phyloP scores from a whole-genome alignment of 139 green algal species.

The Limnomonas spitsbergensis region DNA sequence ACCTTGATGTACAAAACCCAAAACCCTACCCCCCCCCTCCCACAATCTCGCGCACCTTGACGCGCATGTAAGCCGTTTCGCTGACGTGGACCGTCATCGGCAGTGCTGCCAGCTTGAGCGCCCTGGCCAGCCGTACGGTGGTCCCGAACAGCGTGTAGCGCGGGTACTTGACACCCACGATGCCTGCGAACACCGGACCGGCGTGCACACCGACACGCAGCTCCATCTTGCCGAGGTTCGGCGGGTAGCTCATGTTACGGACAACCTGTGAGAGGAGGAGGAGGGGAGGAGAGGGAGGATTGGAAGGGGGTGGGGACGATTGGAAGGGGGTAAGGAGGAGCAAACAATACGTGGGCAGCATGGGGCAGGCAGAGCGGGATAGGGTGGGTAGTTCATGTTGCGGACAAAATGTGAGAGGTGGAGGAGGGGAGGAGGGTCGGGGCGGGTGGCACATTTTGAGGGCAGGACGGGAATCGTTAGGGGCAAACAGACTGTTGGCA shows the following conservation, averaged over 20 bases:
- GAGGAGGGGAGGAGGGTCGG: no score
- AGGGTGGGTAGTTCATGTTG: no score
- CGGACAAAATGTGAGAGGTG: no score
- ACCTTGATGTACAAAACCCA: no score
- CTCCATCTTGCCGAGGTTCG: conserved; percentile 44
- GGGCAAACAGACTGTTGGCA: no score
- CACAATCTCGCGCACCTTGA: conserved; percentile 18
- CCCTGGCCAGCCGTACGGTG: neutral
- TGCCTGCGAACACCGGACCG: conserved; percentile 23
- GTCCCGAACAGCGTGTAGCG: conserved; percentile 40
- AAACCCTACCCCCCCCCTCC: no score
- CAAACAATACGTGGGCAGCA: neutral
- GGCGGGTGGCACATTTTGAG: no score
- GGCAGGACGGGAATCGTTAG: no score
- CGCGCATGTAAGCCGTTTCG: conserved; percentile 32
- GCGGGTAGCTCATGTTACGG: conserved; percentile 15
- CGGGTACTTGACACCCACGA: conserved; percentile 43
- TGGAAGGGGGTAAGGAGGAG: neutral
- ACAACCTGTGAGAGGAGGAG: conserved; percentile 22
- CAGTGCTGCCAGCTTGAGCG: conserved; percentile 24
- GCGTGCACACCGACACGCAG: conserved; percentile 34
- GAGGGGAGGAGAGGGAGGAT: neutral
- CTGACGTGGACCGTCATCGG: conserved; percentile 38
- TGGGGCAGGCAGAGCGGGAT: no score
- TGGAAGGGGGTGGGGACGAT: no score